Evolutionary conservation across 2,329 filamentous ascomycete species (phyloP), one percentile per base, ranked within the genome.

Genomic region (Elsinoe batatas): DNA sequence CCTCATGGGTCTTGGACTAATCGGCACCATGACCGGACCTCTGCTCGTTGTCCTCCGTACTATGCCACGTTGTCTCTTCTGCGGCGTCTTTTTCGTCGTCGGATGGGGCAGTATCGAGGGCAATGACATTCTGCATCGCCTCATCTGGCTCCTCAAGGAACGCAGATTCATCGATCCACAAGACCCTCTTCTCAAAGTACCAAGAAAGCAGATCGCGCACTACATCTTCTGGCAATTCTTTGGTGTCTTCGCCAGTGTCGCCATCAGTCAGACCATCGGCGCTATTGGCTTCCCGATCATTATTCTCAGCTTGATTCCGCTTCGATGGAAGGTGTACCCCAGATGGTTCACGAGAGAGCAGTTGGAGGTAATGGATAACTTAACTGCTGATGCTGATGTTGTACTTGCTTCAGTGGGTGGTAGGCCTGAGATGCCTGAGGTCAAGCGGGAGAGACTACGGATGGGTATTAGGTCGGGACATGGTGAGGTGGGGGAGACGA

Each of bases 281-380:
- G 80, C 79, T 0, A 80, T 82, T 60, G 77, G 78, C 0, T 82
- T 82, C 59, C 80, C 80, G 0, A 72, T 82, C 12, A 72, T 82
- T 53, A 81, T 82, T 57, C 70, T 79, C 15, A 64, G 76, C 3
- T 69, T 82, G 15, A 80, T 83, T 6, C 80, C 80, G 0, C 61
- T 81, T 30, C 68, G 79, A 2, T 77, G 74, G 58, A 69, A 72
- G 54, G 54, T 76, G 0, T 65, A 82, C 59, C 79, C 79, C 0
- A 61, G 67, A 13, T 77, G 76, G 65, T 81, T 82, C 59, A 70
- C 68, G 0, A 62, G 68, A 4, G 60, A 72, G 15, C 78, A 81
- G 61, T 63, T 82, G 10, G 63, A 69, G 13, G 62, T 79, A 0
- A 61, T 82, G 57, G 79, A 82, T 64, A 73, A 72, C 18, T 73